Evolutionary conservation across 345 rosid genomes (phyloP).

Genomic region (Anacardium occidentale): DNA sequence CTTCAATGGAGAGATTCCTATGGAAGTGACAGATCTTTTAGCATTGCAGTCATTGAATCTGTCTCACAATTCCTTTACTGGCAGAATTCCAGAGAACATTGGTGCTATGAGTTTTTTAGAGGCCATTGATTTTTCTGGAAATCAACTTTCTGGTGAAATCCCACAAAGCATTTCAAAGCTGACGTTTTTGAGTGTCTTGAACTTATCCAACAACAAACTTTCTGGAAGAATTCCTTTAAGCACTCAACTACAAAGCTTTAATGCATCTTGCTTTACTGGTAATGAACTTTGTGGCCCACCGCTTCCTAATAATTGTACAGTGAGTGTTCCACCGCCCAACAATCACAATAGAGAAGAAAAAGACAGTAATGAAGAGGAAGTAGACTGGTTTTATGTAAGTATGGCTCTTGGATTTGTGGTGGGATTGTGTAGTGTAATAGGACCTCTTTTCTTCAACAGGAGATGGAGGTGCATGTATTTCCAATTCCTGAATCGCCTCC

Average conservation of each 20-base stretch:
- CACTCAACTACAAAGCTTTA: background rate
- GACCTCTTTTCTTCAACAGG: background rate
- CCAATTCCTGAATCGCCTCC: background rate
- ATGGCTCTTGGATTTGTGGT: background rate
- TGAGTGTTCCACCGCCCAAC: background rate
- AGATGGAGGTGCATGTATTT: background rate
- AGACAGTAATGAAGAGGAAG: background rate
- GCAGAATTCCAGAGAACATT: background rate
- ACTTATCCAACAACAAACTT: slow-evolving; percentile 1
- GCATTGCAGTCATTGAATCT: background rate
- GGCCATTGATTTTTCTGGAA: background rate
- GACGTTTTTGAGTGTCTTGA: background rate
- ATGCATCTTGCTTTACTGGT: background rate
- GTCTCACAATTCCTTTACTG: background rate
- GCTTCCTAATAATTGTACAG: background rate
- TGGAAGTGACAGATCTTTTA: background rate
- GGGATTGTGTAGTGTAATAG: background rate
- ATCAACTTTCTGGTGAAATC: background rate
- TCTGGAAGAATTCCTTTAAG: background rate
- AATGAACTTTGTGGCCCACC: slow-evolving; percentile 16
- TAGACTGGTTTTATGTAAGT: background rate
- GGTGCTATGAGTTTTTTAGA: background rate
- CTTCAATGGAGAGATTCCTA: slow-evolving; percentile 8
- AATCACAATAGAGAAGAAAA: background rate
- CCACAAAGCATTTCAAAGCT: background rate